These are phyloP conservation scores for Penicillium sp. DNA, from an alignment of 2,329 filamentous ascomycete species.

Conservation along the genomic window DNA sequence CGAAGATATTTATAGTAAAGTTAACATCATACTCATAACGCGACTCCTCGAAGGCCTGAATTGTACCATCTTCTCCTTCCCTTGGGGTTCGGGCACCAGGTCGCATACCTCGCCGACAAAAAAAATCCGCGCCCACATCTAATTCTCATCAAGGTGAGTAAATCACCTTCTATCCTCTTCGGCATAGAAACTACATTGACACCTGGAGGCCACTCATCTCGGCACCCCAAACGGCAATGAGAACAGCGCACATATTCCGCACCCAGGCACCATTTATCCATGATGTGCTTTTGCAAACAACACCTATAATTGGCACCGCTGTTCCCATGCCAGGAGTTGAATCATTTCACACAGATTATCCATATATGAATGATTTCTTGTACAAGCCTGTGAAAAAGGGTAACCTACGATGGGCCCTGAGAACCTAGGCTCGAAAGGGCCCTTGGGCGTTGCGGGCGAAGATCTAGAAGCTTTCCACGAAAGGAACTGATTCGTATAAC, in stretches of 20 bases:
- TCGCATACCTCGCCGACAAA: conserved; percentile 2
- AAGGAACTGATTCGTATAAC: background rate
- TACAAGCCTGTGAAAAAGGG: background rate
- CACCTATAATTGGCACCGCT: background rate
- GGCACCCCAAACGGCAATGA: background rate
- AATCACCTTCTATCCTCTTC: background rate
- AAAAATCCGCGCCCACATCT: background rate
- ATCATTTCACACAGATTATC: background rate
- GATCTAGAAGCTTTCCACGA: background rate
- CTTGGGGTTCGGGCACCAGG: background rate
- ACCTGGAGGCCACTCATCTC: background rate
- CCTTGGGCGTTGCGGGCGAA: background rate
- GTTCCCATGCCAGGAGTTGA: background rate
- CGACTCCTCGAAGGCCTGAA: background rate
- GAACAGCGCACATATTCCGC: background rate
- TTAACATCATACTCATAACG: background rate
- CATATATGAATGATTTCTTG: background rate
- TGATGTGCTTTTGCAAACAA: background rate
- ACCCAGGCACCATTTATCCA: conserved; percentile 3
- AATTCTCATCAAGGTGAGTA: background rate
- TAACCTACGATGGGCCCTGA: background rate
- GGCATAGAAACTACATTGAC: no score
- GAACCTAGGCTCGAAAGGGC: background rate
- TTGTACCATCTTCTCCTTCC: background rate
- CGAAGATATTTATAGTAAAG: background rate